phyloP scores from a whole-genome alignment of 176 grass and related monocot species.

The Oryza australiensis region DNA sequence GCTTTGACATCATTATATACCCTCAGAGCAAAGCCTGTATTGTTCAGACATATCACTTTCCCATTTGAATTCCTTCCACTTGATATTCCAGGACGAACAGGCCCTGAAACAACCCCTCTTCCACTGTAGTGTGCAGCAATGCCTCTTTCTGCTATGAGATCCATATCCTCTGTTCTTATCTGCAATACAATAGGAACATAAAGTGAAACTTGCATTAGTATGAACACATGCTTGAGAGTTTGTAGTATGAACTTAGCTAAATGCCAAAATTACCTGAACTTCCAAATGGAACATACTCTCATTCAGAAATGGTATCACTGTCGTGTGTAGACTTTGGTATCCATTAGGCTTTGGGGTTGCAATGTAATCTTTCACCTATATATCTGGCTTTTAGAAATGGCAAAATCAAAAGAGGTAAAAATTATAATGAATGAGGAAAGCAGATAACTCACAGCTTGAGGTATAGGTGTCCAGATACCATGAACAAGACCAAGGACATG shows the following conservation, averaged over 20 bases:
- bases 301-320: constrained; percentile 97
- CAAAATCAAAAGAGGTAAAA: constrained; percentile 26
- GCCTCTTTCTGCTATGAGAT: constrained; percentile 99
- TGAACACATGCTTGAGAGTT: constrained; percentile 21
- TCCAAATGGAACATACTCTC: constrained; percentile 98
- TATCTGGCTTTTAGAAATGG: constrained; percentile 20
- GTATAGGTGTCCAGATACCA: constrained; percentile 96
- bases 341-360: constrained; percentile 99
- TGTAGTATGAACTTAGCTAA: constrained; percentile 29
- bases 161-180: constrained; percentile 99
- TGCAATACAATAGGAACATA: constrained; percentile 36
- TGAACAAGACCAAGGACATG: constrained; percentile 99
- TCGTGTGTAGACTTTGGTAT: constrained; percentile 93
- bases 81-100: constrained; percentile 61
- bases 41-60: constrained; percentile 77
- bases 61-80: constrained; percentile 72
- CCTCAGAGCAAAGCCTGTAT: constrained; percentile 83
- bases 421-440: constrained; percentile 24
- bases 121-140: constrained; percentile 97
- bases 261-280: constrained; percentile 73
- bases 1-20: constrained; percentile 49
- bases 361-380: constrained; percentile 97
- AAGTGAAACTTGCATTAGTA: not conserved
- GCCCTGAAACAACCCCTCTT: constrained; percentile 62
- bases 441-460: constrained; percentile 85